phyloP scores from a whole-genome alignment of 23 red algal genomes.

The Rhodosorus marinus region DNA sequence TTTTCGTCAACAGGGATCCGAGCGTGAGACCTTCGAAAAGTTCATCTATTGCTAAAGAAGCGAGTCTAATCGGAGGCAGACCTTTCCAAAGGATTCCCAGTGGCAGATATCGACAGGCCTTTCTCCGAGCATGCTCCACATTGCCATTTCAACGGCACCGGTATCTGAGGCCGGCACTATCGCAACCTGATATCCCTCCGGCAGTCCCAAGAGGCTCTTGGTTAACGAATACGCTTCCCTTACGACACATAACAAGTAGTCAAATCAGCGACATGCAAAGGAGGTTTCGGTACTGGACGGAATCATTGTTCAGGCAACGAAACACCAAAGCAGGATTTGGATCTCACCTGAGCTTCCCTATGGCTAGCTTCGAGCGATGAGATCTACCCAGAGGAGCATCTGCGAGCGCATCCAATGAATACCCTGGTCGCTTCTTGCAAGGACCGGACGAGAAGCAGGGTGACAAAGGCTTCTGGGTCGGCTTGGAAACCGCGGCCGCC shows the following conservation, averaged over 20 bases:
- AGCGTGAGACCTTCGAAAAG: too few species aligned
- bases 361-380: conserved; percentile 55
- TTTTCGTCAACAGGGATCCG: too few species aligned
- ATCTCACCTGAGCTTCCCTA: conserved; percentile 47
- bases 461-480: conserved; percentile 40
- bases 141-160: conserved; percentile 93
- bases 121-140: conserved; percentile 80
- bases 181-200: conserved; percentile 46
- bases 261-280: too few species aligned
- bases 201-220: conserved; percentile 37
- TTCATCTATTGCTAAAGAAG: too few species aligned
- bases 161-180: conserved; percentile 89
- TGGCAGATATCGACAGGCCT: conserved; percentile 66
- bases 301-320: too few species aligned
- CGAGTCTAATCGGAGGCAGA: too few species aligned
- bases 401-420: conserved; percentile 15
- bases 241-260: too few species aligned
- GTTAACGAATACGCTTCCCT: too few species aligned
- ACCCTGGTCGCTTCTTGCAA: conserved; percentile 90
- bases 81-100: conserved; percentile 97
- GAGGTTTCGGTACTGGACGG: too few species aligned
- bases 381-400: conserved; percentile 73
- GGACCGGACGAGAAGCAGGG: conserved; percentile 97
- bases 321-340: too few species aligned
- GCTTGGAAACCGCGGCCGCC: too few species aligned